Evolutionary conservation across 306 rosid genomes (phyloP), one percentile per base, ranked within the genome.

Genomic region (Castanea sativa): DNA sequence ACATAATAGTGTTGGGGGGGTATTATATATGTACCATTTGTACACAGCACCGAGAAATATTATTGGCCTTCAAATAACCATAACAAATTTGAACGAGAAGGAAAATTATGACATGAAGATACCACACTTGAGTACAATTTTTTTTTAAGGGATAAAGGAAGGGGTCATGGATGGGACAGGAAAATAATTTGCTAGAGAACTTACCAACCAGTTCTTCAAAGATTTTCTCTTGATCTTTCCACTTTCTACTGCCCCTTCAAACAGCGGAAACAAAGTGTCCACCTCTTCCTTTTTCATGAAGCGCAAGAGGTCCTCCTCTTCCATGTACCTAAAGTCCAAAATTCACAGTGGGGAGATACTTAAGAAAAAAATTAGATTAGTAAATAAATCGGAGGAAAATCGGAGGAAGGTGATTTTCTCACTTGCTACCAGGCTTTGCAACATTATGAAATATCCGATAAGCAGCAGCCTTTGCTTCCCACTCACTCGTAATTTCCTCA

Each of bases 201-300:
- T 76, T 82, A 92, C 98, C 90, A 92, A 86, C 98, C 96, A 94
- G 43, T 86, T 94, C 87, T 90, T 94, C 35, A 94, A 72, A 81
- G 86, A 51, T 83, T 92, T 94, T 80, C 93, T 91, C 87, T 78
- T 92, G 69, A 94, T 87, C 86, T 80, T 92, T 64, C 92, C 83
- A 3, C 85, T 87, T 73, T 80, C 92, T n/a, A 56, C 89, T 14
- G 90, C 91, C 71, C 94, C 97, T 89, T 90, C 94, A 88, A 94
- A 90, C 55, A 86, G 82, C 29, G 88, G 91, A 74, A 94, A 56
- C 75, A 94, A 77, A 71, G 81, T 89, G 55, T 92, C 91, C 30
- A 92, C 91, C 80, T 90, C 98, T 75, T 94, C 91, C 56, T 21
- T 85, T 19, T 38, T 90, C 90, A 92, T 80, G 83, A 94, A 92